Conservation (phyloP, 2,329 filamentous ascomycete genomes). For the Penicillium brevicompactum region DNA sequence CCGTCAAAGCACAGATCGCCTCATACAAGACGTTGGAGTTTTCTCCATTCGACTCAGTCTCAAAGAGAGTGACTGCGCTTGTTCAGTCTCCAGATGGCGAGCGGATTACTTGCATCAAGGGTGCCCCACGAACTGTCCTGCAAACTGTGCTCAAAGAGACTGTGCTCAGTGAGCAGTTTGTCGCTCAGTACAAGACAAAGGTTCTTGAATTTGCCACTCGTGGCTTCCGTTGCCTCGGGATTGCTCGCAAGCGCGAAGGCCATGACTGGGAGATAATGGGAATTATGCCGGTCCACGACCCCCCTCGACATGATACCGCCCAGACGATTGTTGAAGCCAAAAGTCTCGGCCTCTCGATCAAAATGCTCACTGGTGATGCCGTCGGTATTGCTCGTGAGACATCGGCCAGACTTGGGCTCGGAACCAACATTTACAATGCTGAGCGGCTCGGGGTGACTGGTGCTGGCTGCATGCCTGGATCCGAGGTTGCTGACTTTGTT, state of each 20-base stretch:
- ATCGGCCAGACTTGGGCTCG: conserved; percentile 85
- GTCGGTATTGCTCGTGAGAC: conserved; percentile 92
- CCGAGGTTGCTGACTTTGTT: conserved; percentile 92
- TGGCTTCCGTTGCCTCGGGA: conserved; percentile 91
- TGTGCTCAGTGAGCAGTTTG: conserved; percentile 73
- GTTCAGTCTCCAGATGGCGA: conserved; percentile 83
- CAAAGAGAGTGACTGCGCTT: conserved; percentile 85
- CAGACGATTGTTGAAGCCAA: conserved; percentile 90
- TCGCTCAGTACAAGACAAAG: conserved; percentile 87
- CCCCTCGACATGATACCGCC: conserved; percentile 85
- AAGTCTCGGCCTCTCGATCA: conserved; percentile 82
- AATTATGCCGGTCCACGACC: conserved; percentile 93
- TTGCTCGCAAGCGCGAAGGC: conserved; percentile 84
- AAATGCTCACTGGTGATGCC: conserved; percentile 95
- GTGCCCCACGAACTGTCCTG: conserved; percentile 83
- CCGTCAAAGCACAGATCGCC: conserved; percentile 75
- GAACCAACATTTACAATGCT: conserved; percentile 91
- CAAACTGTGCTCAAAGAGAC: conserved; percentile 81
- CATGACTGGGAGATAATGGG: conserved; percentile 87
- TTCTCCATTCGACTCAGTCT: conserved; percentile 87
- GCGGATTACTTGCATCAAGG: conserved; percentile 86
- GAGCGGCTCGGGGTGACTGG: conserved; percentile 88
- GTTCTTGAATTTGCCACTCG: conserved; percentile 88
- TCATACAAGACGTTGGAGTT: conserved; percentile 86
- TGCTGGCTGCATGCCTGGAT: conserved; percentile 89